Conservation (phyloP, 1,139 yeast species). For the Zygosaccharomyces pseudobailii region DNA sequence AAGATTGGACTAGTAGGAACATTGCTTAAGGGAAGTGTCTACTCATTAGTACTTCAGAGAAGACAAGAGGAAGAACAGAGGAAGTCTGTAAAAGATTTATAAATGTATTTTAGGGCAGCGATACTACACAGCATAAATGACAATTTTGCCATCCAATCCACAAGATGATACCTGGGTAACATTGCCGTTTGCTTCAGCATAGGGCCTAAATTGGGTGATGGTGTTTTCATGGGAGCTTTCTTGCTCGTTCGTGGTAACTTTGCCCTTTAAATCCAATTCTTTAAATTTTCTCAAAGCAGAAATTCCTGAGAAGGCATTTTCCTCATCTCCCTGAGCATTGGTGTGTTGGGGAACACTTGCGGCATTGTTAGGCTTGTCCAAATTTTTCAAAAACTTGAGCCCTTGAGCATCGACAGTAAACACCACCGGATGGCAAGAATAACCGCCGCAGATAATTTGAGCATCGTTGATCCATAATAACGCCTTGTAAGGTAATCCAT, state of each 20-base stretch:
- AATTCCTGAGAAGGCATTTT: constrained; percentile 58
- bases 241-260: constrained; percentile 49
- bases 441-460: constrained; percentile 83
- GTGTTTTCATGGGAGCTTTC: constrained; percentile 90
- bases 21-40: constrained; percentile 64
- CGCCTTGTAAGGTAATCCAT: constrained; percentile 76
- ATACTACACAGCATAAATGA: constrained; percentile 45
- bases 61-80: constrained; percentile 17
- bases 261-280: constrained; percentile 92
- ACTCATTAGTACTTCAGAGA: constrained; percentile 47
- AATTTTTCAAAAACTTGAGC: constrained; percentile 62
- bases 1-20: constrained; percentile 64
- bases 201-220: constrained; percentile 59
- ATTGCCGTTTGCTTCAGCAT: constrained; percentile 37
- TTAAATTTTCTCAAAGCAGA: constrained; percentile 93
- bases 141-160: constrained; percentile 89
- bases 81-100: background rate
- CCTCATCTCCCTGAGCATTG: constrained; percentile 49
- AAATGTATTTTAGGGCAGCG: background rate
- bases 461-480: constrained; percentile 62
- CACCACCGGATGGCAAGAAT: constrained; percentile 84
- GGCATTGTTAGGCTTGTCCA: constrained; percentile 51
- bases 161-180: constrained; percentile 60
- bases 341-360: constrained; percentile 30
- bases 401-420: constrained; percentile 65